Percentiles rank a stretch among this genome's conserved stretches.
Conservation (phyloP, 2,329 filamentous ascomycete species). For the Beauveria pseudobassiana region DNA sequence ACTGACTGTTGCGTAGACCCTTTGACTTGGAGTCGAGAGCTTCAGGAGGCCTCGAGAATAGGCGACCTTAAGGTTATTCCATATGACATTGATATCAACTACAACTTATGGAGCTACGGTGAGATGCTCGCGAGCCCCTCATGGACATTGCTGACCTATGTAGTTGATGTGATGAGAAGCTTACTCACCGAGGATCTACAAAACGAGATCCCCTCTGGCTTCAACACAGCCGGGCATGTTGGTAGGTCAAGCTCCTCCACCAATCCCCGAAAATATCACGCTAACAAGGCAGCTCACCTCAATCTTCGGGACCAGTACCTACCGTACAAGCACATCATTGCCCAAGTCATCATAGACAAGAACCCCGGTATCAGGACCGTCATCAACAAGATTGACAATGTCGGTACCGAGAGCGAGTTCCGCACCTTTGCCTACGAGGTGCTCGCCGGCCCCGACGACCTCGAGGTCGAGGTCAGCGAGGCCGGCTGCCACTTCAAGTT, state of each 20-base stretch:
- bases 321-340: constrained; percentile 81
- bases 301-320: constrained; percentile 80
- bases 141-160: constrained; percentile 14
- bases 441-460: constrained; percentile 70
- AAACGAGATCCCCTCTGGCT: constrained; percentile 76
- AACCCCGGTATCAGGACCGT: constrained; percentile 76
- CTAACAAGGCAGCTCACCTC: constrained; percentile 59
- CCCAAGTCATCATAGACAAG: constrained; percentile 81
- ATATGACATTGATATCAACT: constrained; percentile 69
- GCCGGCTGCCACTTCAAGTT: constrained; percentile 83
- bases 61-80: constrained; percentile 65
- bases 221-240: constrained; percentile 83
- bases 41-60: constrained; percentile 60
- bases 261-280: neutral
- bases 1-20: constrained; percentile 27
- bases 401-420: constrained; percentile 78
- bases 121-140: constrained; percentile 23
- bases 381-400: constrained; percentile 90
- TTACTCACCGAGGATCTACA: constrained; percentile 75
- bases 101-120: constrained; percentile 82
- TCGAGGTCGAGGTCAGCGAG: constrained; percentile 78
- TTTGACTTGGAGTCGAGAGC: constrained; percentile 66
- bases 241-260: constrained; percentile 37
- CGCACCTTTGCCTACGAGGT: constrained; percentile 92
- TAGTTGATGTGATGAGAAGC: constrained; percentile 74